These are phyloP conservation scores for Corynascus novoguineensis DNA, from an alignment of 495 filamentous ascomycete genomes.

Conservation along the genomic window DNA sequence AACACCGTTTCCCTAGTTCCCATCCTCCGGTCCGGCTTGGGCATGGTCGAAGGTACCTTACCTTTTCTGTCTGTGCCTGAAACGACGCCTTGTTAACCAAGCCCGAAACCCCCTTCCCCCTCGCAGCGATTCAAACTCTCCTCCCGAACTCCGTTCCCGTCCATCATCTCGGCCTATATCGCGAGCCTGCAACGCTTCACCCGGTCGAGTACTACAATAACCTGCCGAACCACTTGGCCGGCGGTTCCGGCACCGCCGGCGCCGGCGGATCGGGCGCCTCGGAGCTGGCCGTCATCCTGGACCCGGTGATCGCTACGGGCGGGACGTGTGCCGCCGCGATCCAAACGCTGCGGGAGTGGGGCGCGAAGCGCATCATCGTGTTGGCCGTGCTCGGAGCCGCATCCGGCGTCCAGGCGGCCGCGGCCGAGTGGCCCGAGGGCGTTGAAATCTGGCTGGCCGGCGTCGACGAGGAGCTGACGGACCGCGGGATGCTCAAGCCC, in stretches of 20 bases:
- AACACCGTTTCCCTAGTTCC: constrained; percentile 74
- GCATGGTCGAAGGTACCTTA: constrained; percentile 71
- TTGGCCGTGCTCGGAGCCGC: constrained; percentile 68
- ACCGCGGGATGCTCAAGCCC: constrained; percentile 83
- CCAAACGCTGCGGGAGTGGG: constrained; percentile 85
- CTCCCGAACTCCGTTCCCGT: constrained; percentile 77
- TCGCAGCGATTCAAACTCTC: constrained; percentile 68
- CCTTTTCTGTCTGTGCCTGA: too few species aligned
- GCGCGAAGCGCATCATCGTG: constrained; percentile 71
- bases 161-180: constrained; percentile 90
- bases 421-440: constrained; percentile 64
- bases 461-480: constrained; percentile 65
- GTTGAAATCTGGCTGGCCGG: constrained; percentile 80
- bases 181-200: constrained; percentile 74
- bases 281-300: constrained; percentile 73
- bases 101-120: constrained; percentile 4
- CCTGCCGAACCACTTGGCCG: constrained; percentile 63
- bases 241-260: constrained; percentile 20
- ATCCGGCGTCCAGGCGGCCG: constrained; percentile 61
- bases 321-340: constrained; percentile 87
- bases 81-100: too few species aligned
- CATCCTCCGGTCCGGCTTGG: constrained; percentile 82
- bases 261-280: constrained; percentile 38
- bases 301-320: constrained; percentile 91
- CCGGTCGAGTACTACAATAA: constrained; percentile 99